Evolutionary conservation across 208 protist genomes (phyloP).

Genomic region (Acanthamoeba culbertsoni): DNA sequence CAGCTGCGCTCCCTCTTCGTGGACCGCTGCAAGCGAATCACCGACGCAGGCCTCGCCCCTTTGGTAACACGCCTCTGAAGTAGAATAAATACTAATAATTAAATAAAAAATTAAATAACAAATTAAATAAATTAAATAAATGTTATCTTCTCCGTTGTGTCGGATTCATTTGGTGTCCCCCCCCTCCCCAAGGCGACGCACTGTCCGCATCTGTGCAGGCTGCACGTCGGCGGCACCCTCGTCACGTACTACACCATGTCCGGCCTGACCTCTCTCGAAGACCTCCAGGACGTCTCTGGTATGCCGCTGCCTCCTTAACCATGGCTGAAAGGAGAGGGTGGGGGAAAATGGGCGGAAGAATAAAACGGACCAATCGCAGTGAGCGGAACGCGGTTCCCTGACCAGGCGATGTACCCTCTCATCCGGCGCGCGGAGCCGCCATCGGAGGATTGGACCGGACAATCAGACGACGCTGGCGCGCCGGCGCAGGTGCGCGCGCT

Average conservation of each 20-base stretch:
- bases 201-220: background rate
- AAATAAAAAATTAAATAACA: too few species aligned
- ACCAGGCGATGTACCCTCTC: background rate
- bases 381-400: background rate
- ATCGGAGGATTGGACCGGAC: background rate
- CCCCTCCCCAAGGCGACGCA: background rate
- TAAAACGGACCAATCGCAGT: background rate
- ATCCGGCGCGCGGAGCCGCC: background rate
- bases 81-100: too few species aligned
- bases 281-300: background rate
- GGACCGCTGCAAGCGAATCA: conserved; percentile 34
- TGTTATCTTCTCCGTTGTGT: too few species aligned
- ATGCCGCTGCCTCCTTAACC: background rate
- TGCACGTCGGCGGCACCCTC: background rate
- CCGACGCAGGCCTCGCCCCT: background rate
- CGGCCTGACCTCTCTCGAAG: background rate
- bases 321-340: too few species aligned
- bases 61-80: background rate
- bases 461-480: background rate
- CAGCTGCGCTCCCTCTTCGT: conserved; percentile 8
- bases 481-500: too few species aligned
- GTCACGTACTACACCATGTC: background rate
- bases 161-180: too few species aligned
- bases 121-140: too few species aligned
- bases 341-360: too few species aligned